phyloP scores from a whole-genome alignment of 257 asterid genomes.

The Solanum lignicaule region DNA sequence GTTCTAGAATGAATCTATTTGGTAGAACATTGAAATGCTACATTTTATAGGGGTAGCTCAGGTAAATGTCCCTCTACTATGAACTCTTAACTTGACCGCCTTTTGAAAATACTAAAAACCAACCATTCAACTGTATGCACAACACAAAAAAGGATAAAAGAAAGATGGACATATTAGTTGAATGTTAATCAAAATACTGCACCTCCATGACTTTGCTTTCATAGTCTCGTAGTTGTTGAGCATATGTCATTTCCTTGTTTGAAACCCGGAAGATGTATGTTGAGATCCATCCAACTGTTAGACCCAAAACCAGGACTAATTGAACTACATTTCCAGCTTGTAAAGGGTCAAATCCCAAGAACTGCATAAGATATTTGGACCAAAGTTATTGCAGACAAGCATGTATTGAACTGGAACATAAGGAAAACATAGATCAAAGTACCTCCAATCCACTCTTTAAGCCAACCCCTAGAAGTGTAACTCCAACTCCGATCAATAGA shows the following conservation, averaged over 20 bases:
- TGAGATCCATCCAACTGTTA: conserved; percentile 90
- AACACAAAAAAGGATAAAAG: background rate
- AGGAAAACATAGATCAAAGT: background rate
- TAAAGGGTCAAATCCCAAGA: conserved; percentile 73
- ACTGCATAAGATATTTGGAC: conserved; percentile 39
- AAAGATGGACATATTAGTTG: too few relatives aligned
- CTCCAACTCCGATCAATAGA: conserved; percentile 71
- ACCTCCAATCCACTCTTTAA: conserved; percentile 90
- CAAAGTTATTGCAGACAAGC: background rate
- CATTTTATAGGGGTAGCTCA: background rate
- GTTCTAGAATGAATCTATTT: background rate
- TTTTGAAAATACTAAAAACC: background rate
- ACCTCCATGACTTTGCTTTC: conserved; percentile 97
- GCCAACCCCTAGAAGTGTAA: conserved; percentile 55
- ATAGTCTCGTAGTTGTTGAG: conserved; percentile 81
- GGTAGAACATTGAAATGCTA: background rate
- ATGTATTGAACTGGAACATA: background rate
- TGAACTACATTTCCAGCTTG: conserved; percentile 96
- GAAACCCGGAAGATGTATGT: conserved; percentile 92
- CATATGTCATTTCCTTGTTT: conserved; percentile 96
- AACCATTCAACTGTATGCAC: background rate
- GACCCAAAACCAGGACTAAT: conserved; percentile 77
- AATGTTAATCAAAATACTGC: background rate
- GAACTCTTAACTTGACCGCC: background rate
- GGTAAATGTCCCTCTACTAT: background rate